Evolutionary conservation across 352 stramenopile genomes (phyloP).

Genomic region (Hyaloperonospora arabidopsidis): DNA sequence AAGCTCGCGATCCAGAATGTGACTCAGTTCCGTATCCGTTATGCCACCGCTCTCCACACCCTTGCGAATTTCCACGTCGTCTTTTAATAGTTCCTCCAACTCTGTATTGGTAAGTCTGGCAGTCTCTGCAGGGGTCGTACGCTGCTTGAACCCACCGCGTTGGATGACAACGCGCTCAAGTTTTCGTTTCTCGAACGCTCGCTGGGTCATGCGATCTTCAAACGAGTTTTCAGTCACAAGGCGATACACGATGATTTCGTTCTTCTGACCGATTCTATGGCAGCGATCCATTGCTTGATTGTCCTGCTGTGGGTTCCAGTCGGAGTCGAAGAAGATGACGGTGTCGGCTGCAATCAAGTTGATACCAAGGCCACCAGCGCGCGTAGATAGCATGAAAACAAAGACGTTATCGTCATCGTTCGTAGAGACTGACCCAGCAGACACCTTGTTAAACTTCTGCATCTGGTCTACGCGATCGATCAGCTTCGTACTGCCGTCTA

Average conservation of each 20-base stretch:
- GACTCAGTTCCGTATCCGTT: constrained; percentile 43
- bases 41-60: constrained; percentile 75
- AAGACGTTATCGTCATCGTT: constrained; percentile 57
- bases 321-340: constrained; percentile 97
- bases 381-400: constrained; percentile 79
- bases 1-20: constrained; percentile 61
- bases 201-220: constrained; percentile 91
- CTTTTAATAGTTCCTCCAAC: constrained; percentile 61
- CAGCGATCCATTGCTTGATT: constrained; percentile 87
- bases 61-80: constrained; percentile 64
- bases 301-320: constrained; percentile 99
- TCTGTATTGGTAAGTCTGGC: constrained; percentile 64
- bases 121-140: constrained; percentile 19
- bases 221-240: constrained; percentile 91
- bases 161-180: constrained; percentile 86
- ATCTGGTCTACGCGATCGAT: constrained; percentile 92
- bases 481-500: constrained; percentile 94
- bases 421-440: constrained; percentile 12
- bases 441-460: constrained; percentile 92
- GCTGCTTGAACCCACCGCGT: constrained; percentile 70
- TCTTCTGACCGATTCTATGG: constrained; percentile 87
- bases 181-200: constrained; percentile 87
- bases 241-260: constrained; percentile 88
- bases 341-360: constrained; percentile 95
- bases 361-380: constrained; percentile 95